phyloP scores from a whole-genome alignment of 345 rosid genomes.

The Carallia brachiata region DNA sequence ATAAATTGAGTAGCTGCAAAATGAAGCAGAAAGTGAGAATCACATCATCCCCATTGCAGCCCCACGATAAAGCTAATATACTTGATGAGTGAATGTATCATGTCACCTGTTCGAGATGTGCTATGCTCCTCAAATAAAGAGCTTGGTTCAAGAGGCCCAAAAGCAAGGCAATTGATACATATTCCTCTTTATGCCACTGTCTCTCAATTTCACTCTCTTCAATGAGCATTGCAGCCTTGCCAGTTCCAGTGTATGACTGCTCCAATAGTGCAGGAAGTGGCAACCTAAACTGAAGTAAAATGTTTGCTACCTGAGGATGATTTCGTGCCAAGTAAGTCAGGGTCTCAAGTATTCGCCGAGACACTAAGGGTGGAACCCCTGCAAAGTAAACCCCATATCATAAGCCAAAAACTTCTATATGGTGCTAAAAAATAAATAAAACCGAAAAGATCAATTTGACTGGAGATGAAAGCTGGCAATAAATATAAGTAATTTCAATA shows the following conservation, averaged over 20 bases:
- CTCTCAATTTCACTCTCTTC: conserved; percentile 41
- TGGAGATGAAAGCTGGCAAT: too few relatives aligned
- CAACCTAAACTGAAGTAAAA: conserved; percentile 65
- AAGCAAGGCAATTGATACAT: conserved; percentile 65
- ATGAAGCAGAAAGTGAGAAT: conserved; percentile 10
- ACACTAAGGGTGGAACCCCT: conserved; percentile 94
- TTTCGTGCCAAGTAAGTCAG: conserved; percentile 81
- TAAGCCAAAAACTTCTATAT: neutral
- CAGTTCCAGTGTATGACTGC: conserved; percentile 43
- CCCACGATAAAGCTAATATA: neutral
- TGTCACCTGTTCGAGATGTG: conserved; percentile 93
- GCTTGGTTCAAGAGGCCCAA: conserved; percentile 90
- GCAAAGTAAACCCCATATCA: conserved; percentile 10
- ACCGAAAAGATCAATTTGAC: too few relatives aligned
- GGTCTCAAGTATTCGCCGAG: conserved; percentile 87
- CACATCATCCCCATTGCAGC: neutral
- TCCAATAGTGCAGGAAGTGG: conserved; percentile 45
- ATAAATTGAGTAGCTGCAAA: conserved; percentile 75
- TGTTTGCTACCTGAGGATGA: conserved; percentile 77
- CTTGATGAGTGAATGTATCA: neutral
- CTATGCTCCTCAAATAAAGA: conserved; percentile 85
- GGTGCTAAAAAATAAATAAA: neutral
- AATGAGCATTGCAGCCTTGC: conserved; percentile 64
- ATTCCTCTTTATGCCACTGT: conserved; percentile 43
- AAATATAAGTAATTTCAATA: too few relatives aligned